Conservation (phyloP, 2,329 filamentous ascomycete genomes). For the Curvularia lunata region DNA sequence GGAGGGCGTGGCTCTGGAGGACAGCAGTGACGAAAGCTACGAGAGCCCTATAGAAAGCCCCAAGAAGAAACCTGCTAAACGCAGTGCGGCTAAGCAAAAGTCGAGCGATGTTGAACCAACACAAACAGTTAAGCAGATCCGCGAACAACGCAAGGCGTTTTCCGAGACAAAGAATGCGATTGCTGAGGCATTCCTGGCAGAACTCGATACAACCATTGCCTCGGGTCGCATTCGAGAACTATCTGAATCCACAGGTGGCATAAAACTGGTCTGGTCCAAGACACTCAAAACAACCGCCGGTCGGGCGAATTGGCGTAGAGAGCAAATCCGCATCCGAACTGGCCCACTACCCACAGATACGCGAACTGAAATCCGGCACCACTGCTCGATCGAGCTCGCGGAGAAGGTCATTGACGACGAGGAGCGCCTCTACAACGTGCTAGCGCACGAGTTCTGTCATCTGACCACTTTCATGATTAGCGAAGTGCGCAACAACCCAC, state of each 20-base stretch:
- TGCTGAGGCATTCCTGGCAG: slow-evolving; percentile 67
- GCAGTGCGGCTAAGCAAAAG: slow-evolving; percentile 23
- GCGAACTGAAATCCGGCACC: slow-evolving; percentile 56
- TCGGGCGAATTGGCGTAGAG: slow-evolving; percentile 58
- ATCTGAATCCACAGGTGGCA: slow-evolving; percentile 69
- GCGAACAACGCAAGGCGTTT: slow-evolving; percentile 61
- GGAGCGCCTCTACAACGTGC: slow-evolving; percentile 79
- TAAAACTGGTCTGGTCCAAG: slow-evolving; percentile 75
- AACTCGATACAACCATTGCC: slow-evolving; percentile 72
- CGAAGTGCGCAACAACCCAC: slow-evolving; percentile 75
- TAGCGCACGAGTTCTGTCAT: slow-evolving; percentile 98
- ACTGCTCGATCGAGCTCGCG: slow-evolving; percentile 84
- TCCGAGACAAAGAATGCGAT: slow-evolving; percentile 66
- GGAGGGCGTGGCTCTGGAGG: slow-evolving; percentile 31
- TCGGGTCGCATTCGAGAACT: slow-evolving; percentile 64
- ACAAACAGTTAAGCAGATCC: slow-evolving; percentile 30
- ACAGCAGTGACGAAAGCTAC: slow-evolving; percentile 31
- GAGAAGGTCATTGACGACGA: slow-evolving; percentile 82
- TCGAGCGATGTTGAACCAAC: slow-evolving; percentile 2
- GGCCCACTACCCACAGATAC: slow-evolving; percentile 32
- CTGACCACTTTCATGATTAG: slow-evolving; percentile 89
- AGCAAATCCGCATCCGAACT: slow-evolving; percentile 49
- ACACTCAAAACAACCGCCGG: slow-evolving; percentile 82
- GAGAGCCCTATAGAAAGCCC: slow-evolving; percentile 33
- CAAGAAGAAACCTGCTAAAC: slow-evolving; percentile 22